A percentile compares a stretch with the other conserved stretches of the same genome.
Conservation (phyloP, 192 early-diverging fungal genomes). For the Coemansia sp. region DNA sequence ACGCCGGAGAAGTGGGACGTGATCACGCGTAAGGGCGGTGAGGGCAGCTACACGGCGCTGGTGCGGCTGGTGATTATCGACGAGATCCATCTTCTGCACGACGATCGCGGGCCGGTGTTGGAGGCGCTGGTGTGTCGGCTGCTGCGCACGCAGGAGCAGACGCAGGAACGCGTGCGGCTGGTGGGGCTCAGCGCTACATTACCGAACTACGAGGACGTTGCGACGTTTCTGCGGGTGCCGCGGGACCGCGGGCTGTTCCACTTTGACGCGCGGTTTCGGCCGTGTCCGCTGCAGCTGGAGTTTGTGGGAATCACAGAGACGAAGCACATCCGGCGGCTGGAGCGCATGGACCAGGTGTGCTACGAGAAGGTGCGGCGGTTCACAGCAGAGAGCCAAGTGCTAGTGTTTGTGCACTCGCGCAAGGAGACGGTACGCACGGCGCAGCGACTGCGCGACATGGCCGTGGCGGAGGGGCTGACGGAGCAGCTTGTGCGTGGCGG, state of each 20-base stretch:
- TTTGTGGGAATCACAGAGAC: conserved; percentile 98
- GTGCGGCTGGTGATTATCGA: conserved; percentile 93
- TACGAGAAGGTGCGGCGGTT: conserved; percentile 95
- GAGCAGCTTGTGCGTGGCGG: conserved; percentile 80
- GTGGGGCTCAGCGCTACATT: conserved; percentile 93
- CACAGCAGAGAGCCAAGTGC: conserved; percentile 78
- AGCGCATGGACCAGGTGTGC: conserved; percentile 95
- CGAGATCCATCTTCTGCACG: conserved; percentile 96
- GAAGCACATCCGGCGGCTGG: conserved; percentile 88
- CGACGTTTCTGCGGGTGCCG: conserved; percentile 87
- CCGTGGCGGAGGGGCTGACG: conserved; percentile 83
- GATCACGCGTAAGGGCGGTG: conserved; percentile 94
- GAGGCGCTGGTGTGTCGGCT: conserved; percentile 90
- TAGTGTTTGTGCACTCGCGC: conserved; percentile 96
- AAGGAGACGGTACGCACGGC: conserved; percentile 98
- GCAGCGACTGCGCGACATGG: conserved; percentile 88
- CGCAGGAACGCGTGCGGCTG: conserved; percentile 83
- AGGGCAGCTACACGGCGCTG: conserved; percentile 83
- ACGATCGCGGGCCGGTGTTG: conserved; percentile 94
- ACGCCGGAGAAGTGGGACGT: conserved; percentile 99
- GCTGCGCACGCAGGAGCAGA: conserved; percentile 83
- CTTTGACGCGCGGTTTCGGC: conserved; percentile 91
- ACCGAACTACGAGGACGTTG: conserved; percentile 96
- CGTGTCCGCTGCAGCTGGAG: conserved; percentile 93
- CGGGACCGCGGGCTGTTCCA: conserved; percentile 80